Evolutionary conservation across 208 protist species (phyloP), one percentile per base, ranked within the genome.

Genomic region (Trypanosomatidae sp.): DNA sequence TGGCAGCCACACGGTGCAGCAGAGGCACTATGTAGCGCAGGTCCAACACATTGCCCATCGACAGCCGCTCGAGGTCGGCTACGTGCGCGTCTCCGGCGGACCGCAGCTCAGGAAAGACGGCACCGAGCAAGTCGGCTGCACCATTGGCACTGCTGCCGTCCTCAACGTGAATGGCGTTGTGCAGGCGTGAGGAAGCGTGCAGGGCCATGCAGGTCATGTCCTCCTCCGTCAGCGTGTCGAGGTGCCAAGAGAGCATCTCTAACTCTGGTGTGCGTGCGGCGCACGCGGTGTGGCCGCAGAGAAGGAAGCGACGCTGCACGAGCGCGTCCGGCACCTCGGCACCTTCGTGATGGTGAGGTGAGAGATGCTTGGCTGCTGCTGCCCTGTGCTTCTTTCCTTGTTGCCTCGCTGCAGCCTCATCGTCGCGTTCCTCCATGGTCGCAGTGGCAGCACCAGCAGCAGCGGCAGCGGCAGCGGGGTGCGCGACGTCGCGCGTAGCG

Each of bases 1-100:
- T 58, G 3, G 93, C 66, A n/a, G 85, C 64, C 10, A 93, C 90
- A 43, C 81, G 87, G 22, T 97, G 89, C 25, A 97, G 44, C 39
- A 97, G 84, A 28, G 93, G 93, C 30, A 95, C 71, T 12, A 97
- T 43, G 77, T 95, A 97, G 41, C 93, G 93, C 25, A 85, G 85
- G 71, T 97, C 93, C 36, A 91, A 76, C 17, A 88, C 67, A 46
- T 77, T 70, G 41, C 43, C 25, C 36, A 73, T 43, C 17, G 68
- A 56, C 15, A 83, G 73, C 25, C 50, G 73, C n/a, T 85, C 79
- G 58, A 93, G 83, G 12, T 89, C 68, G 12, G 74, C 62, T 52
- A 96, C 77, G 30, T 44, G 30, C 1, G 83, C 66, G 59, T 96
- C 92, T 22, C 76, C 80, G 52, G 77, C 66, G 10, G 66, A 60